Conservation (phyloP, 2,329 filamentous ascomycete species). For the Ceratocystis diversiconidia region DNA sequence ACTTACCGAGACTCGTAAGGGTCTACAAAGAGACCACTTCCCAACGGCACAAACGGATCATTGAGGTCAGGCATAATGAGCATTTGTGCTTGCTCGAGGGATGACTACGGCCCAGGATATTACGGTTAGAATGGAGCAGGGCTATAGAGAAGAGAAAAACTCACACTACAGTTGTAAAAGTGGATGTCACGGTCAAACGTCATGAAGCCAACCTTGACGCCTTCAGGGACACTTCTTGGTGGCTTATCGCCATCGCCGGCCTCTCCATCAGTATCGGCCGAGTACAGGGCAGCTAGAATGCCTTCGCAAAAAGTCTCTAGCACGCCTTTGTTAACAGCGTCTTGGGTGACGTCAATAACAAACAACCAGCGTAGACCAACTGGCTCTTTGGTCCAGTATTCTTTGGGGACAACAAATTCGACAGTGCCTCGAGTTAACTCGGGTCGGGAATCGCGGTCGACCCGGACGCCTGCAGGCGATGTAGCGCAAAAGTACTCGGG, state of each 20-base stretch:
- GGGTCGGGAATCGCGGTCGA: conserved; percentile 77
- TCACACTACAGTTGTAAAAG: conserved; percentile 86
- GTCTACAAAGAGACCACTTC: conserved; percentile 86
- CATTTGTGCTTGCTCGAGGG: conserved; percentile 83
- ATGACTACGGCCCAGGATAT: conserved; percentile 35
- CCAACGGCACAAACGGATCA: conserved; percentile 86
- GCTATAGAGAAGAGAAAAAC: conserved; percentile 24
- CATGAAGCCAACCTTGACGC: conserved; percentile 82
- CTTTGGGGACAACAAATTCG: conserved; percentile 91
- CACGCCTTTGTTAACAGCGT: conserved; percentile 81
- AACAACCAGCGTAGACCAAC: conserved; percentile 81
- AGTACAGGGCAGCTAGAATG: conserved; percentile 72
- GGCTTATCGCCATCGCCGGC: conserved; percentile 36
- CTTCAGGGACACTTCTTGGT: conserved; percentile 51
- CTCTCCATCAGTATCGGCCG: conserved; percentile 34
- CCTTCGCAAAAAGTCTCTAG: conserved; percentile 82
- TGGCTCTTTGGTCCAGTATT: conserved; percentile 95
- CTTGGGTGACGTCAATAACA: conserved; percentile 82
- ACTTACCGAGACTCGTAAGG: conserved; percentile 68
- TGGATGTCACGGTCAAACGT: conserved; percentile 95
- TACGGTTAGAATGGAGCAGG: conserved; percentile 11
- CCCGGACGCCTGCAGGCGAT: conserved; percentile 69
- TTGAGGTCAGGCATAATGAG: conserved; percentile 97
- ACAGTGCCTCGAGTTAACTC: conserved; percentile 86
- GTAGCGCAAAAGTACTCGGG: conserved; percentile 88